Evolutionary conservation across 306 rosid genomes (phyloP).

Genomic region (Cyclanthera cordifolia): DNA sequence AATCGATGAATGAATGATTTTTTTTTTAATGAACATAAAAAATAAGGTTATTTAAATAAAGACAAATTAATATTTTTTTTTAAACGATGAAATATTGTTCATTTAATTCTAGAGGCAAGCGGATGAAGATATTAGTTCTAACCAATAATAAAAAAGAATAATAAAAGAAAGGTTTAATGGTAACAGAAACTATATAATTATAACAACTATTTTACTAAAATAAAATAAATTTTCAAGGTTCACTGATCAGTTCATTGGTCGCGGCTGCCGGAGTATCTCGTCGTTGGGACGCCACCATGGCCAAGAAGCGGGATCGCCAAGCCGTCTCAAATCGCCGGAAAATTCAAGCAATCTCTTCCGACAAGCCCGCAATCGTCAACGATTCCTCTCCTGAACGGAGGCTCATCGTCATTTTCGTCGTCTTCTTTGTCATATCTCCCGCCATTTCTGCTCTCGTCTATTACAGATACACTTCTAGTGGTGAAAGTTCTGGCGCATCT

Average conservation of each 20-base stretch:
- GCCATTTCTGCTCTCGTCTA: constrained; percentile 33
- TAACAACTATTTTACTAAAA: too few species aligned
- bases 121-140: too few species aligned
- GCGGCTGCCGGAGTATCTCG: neutral
- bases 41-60: too few species aligned
- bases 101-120: too few species aligned
- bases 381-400: constrained; percentile 29
- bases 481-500: constrained; percentile 15
- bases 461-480: constrained; percentile 21
- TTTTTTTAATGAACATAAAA: too few species aligned
- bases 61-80: too few species aligned
- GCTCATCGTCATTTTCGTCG: constrained; percentile 21
- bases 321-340: constrained; percentile 24
- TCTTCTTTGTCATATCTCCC: constrained; percentile 46
- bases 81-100: too few species aligned
- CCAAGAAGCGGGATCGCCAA: constrained; percentile 60
- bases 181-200: too few species aligned
- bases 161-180: too few species aligned
- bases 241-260: neutral
- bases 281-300: constrained; percentile 30
- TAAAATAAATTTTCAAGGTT: neutral
- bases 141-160: too few species aligned
- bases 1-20: too few species aligned
- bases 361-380: constrained; percentile 2
- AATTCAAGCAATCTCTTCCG: constrained; percentile 25